Base-by-base conservation (phyloP, 305 asterid genomes). In the Fraxinus sp. region DNA sequence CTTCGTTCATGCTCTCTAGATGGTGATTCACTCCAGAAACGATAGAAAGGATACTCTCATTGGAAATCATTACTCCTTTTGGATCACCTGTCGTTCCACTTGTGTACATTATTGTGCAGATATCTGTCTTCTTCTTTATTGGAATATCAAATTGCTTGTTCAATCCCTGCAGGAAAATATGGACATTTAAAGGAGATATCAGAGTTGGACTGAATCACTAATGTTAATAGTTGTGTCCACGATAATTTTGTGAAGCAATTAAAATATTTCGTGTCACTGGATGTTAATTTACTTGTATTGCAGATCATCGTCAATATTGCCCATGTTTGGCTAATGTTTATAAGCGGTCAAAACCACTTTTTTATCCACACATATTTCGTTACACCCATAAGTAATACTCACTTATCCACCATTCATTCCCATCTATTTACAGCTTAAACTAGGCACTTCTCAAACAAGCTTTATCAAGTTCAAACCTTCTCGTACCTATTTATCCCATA, bases 1-100 rank as follows among this genome's bases (percentile, higher is more conserved):
- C 95, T 88, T 92, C 92, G 28, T 86, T 87, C 68, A 89, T 88
- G 87, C 91, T 90, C 85, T 93, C 90, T 66, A 93, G 83, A 80
- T 93, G 94, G 84, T 92, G 93, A 88, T 90, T 84, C 4, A 92
- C 95, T 30, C 98, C 98, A 37, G 91, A 90, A 71, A 90, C 90
- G 22, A 93, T 86, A 1, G 98, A 89, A 82, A 94, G 91, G 80
- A 94, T 84, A 89, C 92, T 90, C 87, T 92, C 98, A 9, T 94
- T 89, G 32, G 97, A 86, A 52, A 93, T 87, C 87, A 93, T 83
- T 11, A 92, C 97, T 30, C 97, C 98, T 83, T 94, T 94, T 3
- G 97, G 98, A 55, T 93, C 94, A 13, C 98, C 98, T 33, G 98
- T 94, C 64, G 98, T 94, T 41, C 97, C 98, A 86, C 97, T 94